Evolutionary conservation across 2,329 filamentous ascomycete species (phyloP), one percentile per base, ranked within the genome.

Genomic region (Rutstroemia sp.): DNA sequence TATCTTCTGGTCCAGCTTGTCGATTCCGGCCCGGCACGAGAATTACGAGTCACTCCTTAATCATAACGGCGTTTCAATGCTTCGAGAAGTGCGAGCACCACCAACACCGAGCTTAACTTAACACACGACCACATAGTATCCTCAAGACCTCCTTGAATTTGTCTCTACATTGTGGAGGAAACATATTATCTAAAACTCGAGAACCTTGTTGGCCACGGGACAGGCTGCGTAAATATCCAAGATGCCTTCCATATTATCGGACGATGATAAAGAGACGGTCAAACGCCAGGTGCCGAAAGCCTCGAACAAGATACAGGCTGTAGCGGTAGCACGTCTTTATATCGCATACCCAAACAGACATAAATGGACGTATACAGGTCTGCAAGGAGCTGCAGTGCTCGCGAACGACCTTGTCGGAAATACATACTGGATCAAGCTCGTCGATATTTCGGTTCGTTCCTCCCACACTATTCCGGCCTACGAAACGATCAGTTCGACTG

Each of bases 351-450:
- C 94, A 12, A 83, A 94, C 75, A 81, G 80, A 61, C 81, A 84
- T 61, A 83, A 79, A 91, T 99, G 94, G 94, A 92, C 84, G 27
- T 95, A 92, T 70, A 96, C 92, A 0, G 94, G 92, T 14, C 75
- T 97, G 47, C 94, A 97, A 71, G 94, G 94, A 53, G 94, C 94
- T 51, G 82, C 86, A 38, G 92, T 96, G 53, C 82, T 99, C 61
- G 88, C 90, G 64, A 95, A 97, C 71, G 94, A 99, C 70, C 75
- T 95, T 40, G 91, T 97, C 27, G 94, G 94, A 63, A 87, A 96
- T 72, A 96, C 94, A 0, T 95, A 92, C 73, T 99, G 92, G 90
- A 77, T 99, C 64, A 99, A 99, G 77, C 78, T 99, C 75, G 94
- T 99, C 51, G 94, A 99, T 71, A 85, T 99, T 56, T 96, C 91